Base-by-base conservation (phyloP, 805 yeast genomes). In the Schizosaccharomyces lindneri region DNA sequence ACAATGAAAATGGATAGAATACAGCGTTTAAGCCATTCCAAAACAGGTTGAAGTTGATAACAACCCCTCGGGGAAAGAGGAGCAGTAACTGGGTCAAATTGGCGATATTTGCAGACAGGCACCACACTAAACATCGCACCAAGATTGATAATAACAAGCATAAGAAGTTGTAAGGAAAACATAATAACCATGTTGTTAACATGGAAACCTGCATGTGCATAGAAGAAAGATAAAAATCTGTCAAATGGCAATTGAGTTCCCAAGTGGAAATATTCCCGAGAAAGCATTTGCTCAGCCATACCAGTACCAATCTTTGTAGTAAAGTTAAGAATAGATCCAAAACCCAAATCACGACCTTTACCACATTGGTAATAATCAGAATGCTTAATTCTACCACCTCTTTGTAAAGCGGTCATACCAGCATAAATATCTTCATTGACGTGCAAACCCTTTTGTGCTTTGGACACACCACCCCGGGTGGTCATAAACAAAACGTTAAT, bases 241-340 rank as follows among this genome's bases (percentile, higher is more conserved):
- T 90, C 97, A 57, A 89, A 76, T 2, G 96, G 95, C 62, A 90
- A 74, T 66, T 82, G 87, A 1, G 95, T 87, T 1, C 97, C 97
- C 64, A 90, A 71, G 71, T 86, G 87, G 70, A 83, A 90, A 72
- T 89, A 87, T 68, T 90, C 97, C 67, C 97, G 78, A 5, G 95
- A 87, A 43, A 90, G 73, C 71, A 89, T 79, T 71, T 90, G 97
- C 70, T 90, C 97, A 6, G 97, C 97, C 97, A 90, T 90, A 61
- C 97, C 97, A 51, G 95, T 93, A 2, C 97, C 97, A 70, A 90
- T 90, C 73, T 90, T 90, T 1, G 95, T 84, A 0, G 97, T 90
- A 74, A 90, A 90, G 69, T 89, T 90, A 66, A 90, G 75, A 65
- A 90, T 88, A 0, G 96, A 86, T 1, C 88, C 84, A 73, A 90